Base-by-base conservation (phyloP, 495 filamentous ascomycete species). In the Evansstolkia leycettana region DNA sequence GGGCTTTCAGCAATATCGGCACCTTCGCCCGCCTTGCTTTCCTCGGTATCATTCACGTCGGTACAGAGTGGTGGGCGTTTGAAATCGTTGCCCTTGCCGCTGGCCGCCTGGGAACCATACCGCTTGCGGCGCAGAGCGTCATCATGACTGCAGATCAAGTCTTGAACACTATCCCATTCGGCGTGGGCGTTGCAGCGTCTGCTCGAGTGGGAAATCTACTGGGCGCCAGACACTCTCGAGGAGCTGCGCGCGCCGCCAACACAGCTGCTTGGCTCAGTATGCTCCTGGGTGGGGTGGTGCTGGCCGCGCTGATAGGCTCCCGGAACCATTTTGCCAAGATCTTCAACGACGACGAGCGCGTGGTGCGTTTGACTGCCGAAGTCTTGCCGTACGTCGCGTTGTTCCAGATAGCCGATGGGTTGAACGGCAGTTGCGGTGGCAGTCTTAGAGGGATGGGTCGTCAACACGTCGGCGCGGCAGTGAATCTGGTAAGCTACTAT, bases 31-130 rank as follows among this genome's bases (percentile, higher is more conserved):
- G 78, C 6, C 72, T 95, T 5, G 83, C 87, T 5, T 46, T 78
- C 23, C 57, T 94, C 1, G 88, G 88, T 4, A 63, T 93, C 28
- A 52, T 94, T n/a, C 88, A 93, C 46, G 81, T 94, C 15, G 88
- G 88, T 6, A 92, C 84, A 0, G 86, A 94, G 58, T 93, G 87
- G 87, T 93, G 87, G 86, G 87, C 87, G 0, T 93, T 92, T 45
- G 87, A 93, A 57, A 93, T 95, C 37, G 86, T 94, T n/a, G 85
- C 87, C 1, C 65, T 95, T 0, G 86, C 79, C 2, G 88, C 88
- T 3, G 88, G 88, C 7, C 69, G 76, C 7, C 67, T 95, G 0
- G 87, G 87, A 7, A 90, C 82, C 0, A 78, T 90, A 26, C 68
- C 87, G 0, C 67, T 94, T 0, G 88, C 88, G 8, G 78, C 87